Evolutionary conservation across 352 stramenopile species (phyloP).

Genomic region (Globisporangium alternatum): DNA sequence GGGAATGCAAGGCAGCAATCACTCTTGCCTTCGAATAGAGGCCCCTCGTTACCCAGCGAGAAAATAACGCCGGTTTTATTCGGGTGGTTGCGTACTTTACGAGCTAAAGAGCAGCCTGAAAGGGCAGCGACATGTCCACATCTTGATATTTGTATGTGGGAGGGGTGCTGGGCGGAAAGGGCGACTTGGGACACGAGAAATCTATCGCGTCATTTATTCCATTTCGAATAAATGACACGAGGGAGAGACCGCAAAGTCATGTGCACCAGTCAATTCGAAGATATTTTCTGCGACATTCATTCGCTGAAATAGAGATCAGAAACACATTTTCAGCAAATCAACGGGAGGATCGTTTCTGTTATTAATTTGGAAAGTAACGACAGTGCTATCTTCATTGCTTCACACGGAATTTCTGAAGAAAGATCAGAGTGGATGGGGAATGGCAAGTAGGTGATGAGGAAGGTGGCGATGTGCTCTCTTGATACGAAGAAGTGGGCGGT

Average conservation of each 20-base stretch:
- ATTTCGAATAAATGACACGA: not conserved
- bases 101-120: not conserved
- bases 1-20: slow-evolving; percentile 6
- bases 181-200: not conserved
- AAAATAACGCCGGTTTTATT: slow-evolving; percentile 9
- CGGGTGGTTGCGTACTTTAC: slow-evolving; percentile 14
- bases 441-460: not conserved
- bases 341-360: not conserved
- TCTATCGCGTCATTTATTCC: slow-evolving; percentile 10
- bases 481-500: not conserved
- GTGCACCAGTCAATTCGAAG: slow-evolving; percentile 30
- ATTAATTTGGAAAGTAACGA: not conserved
- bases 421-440: not conserved
- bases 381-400: not conserved
- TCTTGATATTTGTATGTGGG: not conserved
- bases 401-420: slow-evolving; percentile 9
- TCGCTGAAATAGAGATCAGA: slow-evolving; percentile 2
- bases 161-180: slow-evolving; percentile 2
- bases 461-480: not conserved
- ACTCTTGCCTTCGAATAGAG: slow-evolving; percentile 13
- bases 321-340: slow-evolving; percentile 11
- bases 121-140: slow-evolving; percentile 6
- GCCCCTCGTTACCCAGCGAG: slow-evolving; percentile 1
- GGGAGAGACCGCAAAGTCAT: slow-evolving; percentile 9
- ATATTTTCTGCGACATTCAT: not conserved